These are phyloP conservation scores for Saccharata proteae DNA, from an alignment of 2,329 filamentous ascomycete species.

Conservation along the genomic window DNA sequence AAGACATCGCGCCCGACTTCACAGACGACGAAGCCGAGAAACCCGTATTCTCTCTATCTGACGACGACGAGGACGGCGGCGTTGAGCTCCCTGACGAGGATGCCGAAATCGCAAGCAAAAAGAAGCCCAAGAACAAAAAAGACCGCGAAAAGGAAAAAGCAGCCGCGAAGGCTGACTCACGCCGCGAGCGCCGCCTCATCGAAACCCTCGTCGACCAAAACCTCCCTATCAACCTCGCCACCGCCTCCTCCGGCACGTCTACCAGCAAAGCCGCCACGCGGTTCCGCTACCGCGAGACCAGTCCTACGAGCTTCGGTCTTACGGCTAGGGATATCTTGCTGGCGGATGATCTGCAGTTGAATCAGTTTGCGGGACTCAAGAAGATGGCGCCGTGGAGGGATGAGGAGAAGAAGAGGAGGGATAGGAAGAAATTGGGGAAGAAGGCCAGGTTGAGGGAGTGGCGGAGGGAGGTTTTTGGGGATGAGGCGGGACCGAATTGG, in stretches of 20 bases:
- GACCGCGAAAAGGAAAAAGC: constrained; percentile 30
- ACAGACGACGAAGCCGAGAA: constrained; percentile 44
- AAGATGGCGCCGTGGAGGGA: constrained; percentile 88
- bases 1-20: constrained; percentile 79
- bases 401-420: constrained; percentile 74
- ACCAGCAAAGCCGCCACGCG: constrained; percentile 35
- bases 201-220: constrained; percentile 76
- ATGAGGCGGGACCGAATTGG: constrained; percentile 39
- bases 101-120: constrained; percentile 21
- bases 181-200: constrained; percentile 69
- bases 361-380: constrained; percentile 86
- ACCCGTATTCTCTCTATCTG: constrained; percentile 45
- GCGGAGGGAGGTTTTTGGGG: constrained; percentile 57
- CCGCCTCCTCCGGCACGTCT: constrained; percentile 27
- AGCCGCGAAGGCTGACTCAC: constrained; percentile 58
- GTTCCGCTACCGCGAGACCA: constrained; percentile 93
- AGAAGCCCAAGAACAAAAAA: constrained; percentile 35
- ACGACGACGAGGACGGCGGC: constrained; percentile 30
- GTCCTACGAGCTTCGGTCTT: constrained; percentile 78
- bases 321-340: constrained; percentile 85
- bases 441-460: constrained; percentile 84
- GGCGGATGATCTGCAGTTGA: constrained; percentile 72
- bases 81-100: constrained; percentile 3
- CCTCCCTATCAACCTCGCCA: constrained; percentile 58
- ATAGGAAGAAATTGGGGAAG: constrained; percentile 82